Evolutionary conservation across 306 rosid species (phyloP).

Genomic region (Senna siamea): DNA sequence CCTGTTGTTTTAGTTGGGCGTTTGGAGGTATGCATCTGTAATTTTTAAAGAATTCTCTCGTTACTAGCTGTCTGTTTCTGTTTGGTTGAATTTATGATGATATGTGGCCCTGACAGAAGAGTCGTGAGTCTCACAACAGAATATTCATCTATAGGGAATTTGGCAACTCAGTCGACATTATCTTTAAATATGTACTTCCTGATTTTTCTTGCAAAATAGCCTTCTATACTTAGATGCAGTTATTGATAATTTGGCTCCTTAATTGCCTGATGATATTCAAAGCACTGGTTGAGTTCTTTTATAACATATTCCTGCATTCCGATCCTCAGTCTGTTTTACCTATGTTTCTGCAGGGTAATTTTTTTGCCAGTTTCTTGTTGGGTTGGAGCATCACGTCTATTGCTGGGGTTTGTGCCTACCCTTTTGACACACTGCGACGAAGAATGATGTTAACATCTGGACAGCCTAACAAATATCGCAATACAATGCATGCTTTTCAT

Average conservation of each 20-base stretch:
- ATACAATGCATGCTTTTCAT: slow-evolving; percentile 66
- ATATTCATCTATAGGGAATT: slow-evolving; percentile 25
- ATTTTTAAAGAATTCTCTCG: slow-evolving; percentile 5
- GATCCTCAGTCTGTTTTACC: slow-evolving; percentile 25
- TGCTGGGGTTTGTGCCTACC: slow-evolving; percentile 92
- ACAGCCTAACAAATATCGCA: slow-evolving; percentile 68
- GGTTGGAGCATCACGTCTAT: slow-evolving; percentile 91
- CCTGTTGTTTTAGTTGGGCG: slow-evolving; percentile 86
- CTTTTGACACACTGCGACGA: slow-evolving; percentile 86
- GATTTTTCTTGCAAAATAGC: slow-evolving; percentile 6
- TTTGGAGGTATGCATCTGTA: slow-evolving; percentile 65
- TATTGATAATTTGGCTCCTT: slow-evolving; percentile 13
- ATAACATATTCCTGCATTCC: neutral
- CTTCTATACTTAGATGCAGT: neutral
- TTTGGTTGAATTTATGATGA: slow-evolving; percentile 22
- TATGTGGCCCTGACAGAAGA: neutral
- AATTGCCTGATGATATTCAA: slow-evolving; percentile 17
- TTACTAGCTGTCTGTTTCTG: slow-evolving; percentile 26
- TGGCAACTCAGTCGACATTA: slow-evolving; percentile 5
- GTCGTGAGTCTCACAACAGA: too few relatives aligned
- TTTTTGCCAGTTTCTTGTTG: slow-evolving; percentile 86
- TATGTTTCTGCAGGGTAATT: slow-evolving; percentile 67
- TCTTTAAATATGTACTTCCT: slow-evolving; percentile 13
- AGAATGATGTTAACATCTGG: slow-evolving; percentile 99
- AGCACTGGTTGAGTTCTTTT: slow-evolving; percentile 19